Evolutionary conservation across 768 basidiomycete species (phyloP).

Genomic region (Lentinula lateritia): DNA sequence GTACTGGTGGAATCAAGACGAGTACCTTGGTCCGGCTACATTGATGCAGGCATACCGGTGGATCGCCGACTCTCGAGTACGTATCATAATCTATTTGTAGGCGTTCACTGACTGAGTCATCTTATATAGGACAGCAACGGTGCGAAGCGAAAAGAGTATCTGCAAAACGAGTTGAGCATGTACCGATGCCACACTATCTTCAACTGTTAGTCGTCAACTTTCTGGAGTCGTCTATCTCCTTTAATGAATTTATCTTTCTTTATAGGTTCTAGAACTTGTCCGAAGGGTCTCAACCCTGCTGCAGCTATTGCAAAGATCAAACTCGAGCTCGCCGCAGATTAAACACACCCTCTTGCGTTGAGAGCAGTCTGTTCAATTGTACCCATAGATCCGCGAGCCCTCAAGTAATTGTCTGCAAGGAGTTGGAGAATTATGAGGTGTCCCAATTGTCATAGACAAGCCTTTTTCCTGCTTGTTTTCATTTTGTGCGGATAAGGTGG

Average conservation of each 20-base stretch:
- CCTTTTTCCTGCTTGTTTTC: too few relatives aligned
- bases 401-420: background rate
- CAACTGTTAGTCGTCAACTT: constrained; percentile 57
- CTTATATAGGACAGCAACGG: constrained; percentile 62
- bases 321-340: constrained; percentile 78
- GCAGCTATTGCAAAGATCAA: constrained; percentile 92
- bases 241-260: background rate
- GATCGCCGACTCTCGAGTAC: constrained; percentile 93
- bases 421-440: background rate
- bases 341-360: constrained; percentile 13
- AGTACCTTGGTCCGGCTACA: constrained; percentile 95
- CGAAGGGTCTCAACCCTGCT: constrained; percentile 93
- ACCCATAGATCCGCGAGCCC: background rate
- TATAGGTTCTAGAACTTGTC: constrained; percentile 87
- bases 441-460: too few relatives aligned
- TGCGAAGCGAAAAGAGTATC: constrained; percentile 78
- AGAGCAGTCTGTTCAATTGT: background rate
- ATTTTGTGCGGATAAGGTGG: too few relatives aligned
- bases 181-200: constrained; percentile 99
- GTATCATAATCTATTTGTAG: constrained; percentile 18
- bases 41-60: constrained; percentile 96
- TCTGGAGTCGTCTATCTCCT: background rate
- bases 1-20: constrained; percentile 99
- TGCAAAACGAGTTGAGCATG: constrained; percentile 94
- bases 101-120: background rate